Evolutionary conservation across 1,284 basidiomycete species (phyloP).

Genomic region (Thecaphora thlaspeos): DNA sequence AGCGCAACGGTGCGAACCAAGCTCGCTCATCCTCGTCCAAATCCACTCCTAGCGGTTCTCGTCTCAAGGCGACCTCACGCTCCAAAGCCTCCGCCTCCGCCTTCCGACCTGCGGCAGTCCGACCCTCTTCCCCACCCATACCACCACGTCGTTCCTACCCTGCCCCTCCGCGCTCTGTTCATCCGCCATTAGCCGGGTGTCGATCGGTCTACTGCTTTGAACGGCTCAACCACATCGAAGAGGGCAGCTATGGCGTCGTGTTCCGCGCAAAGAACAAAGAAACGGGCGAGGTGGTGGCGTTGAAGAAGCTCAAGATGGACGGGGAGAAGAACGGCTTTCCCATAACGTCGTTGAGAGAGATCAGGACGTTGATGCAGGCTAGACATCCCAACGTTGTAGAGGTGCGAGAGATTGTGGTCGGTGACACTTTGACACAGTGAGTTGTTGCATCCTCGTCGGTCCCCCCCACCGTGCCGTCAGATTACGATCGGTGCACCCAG

Average conservation of each 20-base stretch:
- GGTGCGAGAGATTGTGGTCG: conserved; percentile 93
- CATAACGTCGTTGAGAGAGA: conserved; percentile 91
- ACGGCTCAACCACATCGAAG: conserved; percentile 91
- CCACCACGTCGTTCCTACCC: background rate
- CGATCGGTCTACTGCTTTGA: conserved; percentile 48
- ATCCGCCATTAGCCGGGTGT: conserved; percentile 41
- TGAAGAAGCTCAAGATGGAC: conserved; percentile 97
- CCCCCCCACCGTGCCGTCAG: too few relatives aligned
- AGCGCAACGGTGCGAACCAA: too few relatives aligned
- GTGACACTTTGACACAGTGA: conserved; percentile 98
- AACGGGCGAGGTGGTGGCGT: conserved; percentile 82
- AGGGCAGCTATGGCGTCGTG: conserved; percentile 97
- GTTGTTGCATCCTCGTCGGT: too few relatives aligned
- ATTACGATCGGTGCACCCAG: too few relatives aligned
- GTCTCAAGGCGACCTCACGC: background rate
- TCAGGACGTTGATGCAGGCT: conserved; percentile 81
- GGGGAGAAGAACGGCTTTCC: conserved; percentile 98
- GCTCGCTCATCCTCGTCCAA: too few relatives aligned
- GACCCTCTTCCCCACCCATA: too few relatives aligned
- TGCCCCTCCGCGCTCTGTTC: conserved; percentile 9
- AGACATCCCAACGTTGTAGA: conserved; percentile 89
- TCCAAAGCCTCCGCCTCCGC: too few relatives aligned
- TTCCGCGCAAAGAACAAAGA: conserved; percentile 90
- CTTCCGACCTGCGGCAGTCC: too few relatives aligned
- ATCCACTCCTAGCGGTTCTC: background rate